Base-by-base conservation (phyloP, 2,329 filamentous ascomycete species). In the Diaporthe sp. region DNA sequence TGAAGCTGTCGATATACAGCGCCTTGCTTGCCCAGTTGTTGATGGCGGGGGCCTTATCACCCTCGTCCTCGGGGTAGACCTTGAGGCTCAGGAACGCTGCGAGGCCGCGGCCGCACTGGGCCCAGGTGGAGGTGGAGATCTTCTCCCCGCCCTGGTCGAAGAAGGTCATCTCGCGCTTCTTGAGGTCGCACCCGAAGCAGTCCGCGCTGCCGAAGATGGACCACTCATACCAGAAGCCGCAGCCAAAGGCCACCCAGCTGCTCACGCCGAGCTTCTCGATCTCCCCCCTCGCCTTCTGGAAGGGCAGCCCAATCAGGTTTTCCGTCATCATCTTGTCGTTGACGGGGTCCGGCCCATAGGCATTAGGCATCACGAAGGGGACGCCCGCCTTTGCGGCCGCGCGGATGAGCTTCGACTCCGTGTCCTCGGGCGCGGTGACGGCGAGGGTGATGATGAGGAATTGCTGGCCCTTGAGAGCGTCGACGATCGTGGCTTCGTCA, bases 91-190 rank as follows among this genome's bases (percentile, higher is more conserved):
- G 79, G 0, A 90, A 82, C 28, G 78, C 83, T 2, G 90, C 89
- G 17, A 91, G 86, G 0, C 88, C 90, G 68, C 89, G 79, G 53
- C 90, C 86, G 78, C 87, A 83, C 82, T 93, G 91, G 15, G 84
- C 78, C 87, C 89, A 91, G 0, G 92, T 93, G 3, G 87, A 88
- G 0, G 84, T 88, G 74, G 88, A 90, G 79, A 92, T 89, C 73
- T 83, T 87, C 7, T 85, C 87, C 22, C 86, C 86, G 0, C 92
- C 92, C 37, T 90, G 87, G 76, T 92, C 90, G 72, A 86, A 90
- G 68, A 90, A 80, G 0, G 85, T 87, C 15, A 87, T 79, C 8
- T 80, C 81, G 0, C 82, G 82, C 53, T 86, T 84, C 10, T 82
- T 78, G 60, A 91, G 82, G 72, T 90, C 87, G 80, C 91, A 89